Evolutionary conservation across 2,329 filamentous ascomycete genomes (phyloP).

Genomic region (Calonectria pseudoreteaudii): DNA sequence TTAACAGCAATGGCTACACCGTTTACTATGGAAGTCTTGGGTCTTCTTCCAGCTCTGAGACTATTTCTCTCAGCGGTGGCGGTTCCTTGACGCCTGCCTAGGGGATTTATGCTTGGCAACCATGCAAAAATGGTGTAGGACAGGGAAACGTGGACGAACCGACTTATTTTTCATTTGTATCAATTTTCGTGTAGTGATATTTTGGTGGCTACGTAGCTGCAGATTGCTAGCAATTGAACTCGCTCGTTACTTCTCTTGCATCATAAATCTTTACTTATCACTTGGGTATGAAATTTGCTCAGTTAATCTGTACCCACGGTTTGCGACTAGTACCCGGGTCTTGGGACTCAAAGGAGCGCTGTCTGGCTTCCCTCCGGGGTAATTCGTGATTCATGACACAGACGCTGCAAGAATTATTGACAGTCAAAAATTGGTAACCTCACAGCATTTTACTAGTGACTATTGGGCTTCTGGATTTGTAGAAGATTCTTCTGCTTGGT

Average conservation of each 20-base stretch:
- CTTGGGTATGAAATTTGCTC: background rate
- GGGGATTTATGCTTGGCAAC: no score
- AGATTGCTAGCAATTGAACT: background rate
- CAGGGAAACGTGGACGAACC: background rate
- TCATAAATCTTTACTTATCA: background rate
- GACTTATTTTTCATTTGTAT: background rate
- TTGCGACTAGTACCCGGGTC: background rate
- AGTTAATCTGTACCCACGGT: background rate
- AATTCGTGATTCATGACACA: background rate
- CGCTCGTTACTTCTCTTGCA: background rate
- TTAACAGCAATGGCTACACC: slow-evolving; percentile 18
- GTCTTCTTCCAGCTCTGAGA: slow-evolving; percentile 7
- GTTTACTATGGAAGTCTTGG: slow-evolving; percentile 9
- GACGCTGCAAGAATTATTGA: no score
- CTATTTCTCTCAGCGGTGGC: slow-evolving; percentile 6
- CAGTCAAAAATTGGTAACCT: no score
- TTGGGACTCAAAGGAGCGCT: background rate
- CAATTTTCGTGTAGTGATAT: background rate
- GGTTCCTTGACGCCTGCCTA: slow-evolving; percentile 16
- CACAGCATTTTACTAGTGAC: no score
- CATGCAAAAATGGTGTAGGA: no score
- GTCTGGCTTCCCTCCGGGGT: no score
- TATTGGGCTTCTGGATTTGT: no score
- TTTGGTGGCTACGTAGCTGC: background rate
- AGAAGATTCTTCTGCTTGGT: no score